Conservation (phyloP, 208 protist species). For the Leishmania lainsoni region DNA sequence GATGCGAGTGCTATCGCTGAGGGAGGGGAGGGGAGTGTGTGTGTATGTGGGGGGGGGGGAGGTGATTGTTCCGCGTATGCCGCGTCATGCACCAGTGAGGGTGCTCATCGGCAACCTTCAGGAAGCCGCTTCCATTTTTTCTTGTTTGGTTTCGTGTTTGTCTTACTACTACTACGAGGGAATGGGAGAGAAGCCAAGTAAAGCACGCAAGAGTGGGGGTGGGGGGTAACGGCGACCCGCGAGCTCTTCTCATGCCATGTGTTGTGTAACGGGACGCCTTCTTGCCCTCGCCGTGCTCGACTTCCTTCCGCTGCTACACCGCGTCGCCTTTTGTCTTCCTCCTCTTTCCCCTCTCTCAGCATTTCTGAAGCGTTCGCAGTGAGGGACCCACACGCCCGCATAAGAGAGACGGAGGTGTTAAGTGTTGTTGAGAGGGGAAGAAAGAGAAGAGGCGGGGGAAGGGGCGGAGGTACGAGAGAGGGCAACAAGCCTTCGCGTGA, state of each 20-base stretch:
- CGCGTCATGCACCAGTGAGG: neutral
- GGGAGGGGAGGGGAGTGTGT: too few species aligned
- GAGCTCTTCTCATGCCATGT: neutral
- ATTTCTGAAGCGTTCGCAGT: neutral
- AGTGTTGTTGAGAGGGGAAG: too few species aligned
- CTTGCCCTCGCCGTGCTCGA: neutral
- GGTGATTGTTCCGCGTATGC: neutral
- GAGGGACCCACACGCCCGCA: neutral
- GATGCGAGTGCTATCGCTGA: neutral
- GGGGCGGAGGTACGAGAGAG: neutral
- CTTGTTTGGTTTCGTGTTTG: neutral
- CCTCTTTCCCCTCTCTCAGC: neutral
- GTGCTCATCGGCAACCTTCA: neutral
- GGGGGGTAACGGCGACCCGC: neutral
- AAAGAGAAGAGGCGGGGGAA: neutral
- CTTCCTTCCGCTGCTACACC: neutral
- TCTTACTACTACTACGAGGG: conserved; percentile 8
- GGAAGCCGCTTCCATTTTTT: neutral
- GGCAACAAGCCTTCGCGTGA: neutral
- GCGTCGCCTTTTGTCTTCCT: neutral
- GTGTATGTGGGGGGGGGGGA: neutral
- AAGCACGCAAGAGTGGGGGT: neutral
- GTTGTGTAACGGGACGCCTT: neutral
- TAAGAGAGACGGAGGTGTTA: too few species aligned
- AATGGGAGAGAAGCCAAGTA: too few species aligned